Base-by-base conservation (phyloP, 2,329 filamentous ascomycete species). In the Epichloe uncinata region DNA sequence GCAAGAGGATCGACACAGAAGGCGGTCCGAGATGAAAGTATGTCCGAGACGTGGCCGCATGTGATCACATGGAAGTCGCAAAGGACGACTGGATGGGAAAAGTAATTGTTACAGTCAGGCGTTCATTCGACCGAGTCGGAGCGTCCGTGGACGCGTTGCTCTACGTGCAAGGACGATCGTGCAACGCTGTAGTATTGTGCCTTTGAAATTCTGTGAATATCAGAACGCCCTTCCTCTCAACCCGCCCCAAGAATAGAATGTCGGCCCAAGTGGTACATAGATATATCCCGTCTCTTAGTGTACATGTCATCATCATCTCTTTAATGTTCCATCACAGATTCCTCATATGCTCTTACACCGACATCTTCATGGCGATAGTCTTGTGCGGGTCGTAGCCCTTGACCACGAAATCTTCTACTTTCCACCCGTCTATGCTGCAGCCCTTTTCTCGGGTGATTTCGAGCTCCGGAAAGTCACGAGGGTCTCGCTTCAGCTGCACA, bases 321-420 rank as follows among this genome's bases (percentile, higher is more conserved):
- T 26, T 12, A 15, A 30, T 46, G 6, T 46, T 4, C 16, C 45
- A 40, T 33, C 26, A 15, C 12, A 15, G n/a, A 36, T 3, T 47
- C 20, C 11, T 11, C n/a, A 22, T 16, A 43, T 22, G 12, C 5
- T 33, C 42, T 33, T 33, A 89, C 52, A 97, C 91, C 62, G 87
- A 94, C 93, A 98, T 98, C 73, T 97, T 96, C 93, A 98, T 98
- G 42, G 86, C 78, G 69, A 98, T 95, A 5, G 78, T 78, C 71
- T 90, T 91, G 66, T 96, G 88, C 50, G 93, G 91, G 46, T 90
- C 79, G 66, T 98, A 98, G 0, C 85, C 90, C 60, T 86, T 75
- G 5, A 98, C 78, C 52, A 85, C 81, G 64, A 98, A 91, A 53
- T 98, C 90, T 56, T 94, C 88, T 1, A 81, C 73, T 64, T 80